Evolutionary conservation across 768 basidiomycete species (phyloP), one percentile per base, ranked within the genome.

Genomic region (Agrocybe pediades): DNA sequence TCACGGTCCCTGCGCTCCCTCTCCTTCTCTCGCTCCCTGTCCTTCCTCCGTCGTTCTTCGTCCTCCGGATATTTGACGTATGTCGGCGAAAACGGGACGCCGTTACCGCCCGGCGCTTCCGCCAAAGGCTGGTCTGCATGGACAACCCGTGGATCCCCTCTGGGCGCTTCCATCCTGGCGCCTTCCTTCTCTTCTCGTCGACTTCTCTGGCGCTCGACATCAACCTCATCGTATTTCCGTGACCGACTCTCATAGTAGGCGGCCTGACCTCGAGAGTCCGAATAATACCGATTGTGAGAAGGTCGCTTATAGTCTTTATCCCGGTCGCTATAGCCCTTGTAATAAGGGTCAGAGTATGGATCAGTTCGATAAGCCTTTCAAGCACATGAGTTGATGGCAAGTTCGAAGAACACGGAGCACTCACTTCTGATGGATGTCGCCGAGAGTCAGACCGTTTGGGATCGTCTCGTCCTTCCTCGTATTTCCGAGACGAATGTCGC

Each of bases 51-150:
- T 63, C 56, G 9, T 42, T 46, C 11, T 58, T 58, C 55, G 2
- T 56, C 48, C 5, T 57, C 51, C 6, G 57, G 57, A 36, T 60
- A 64, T 17, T 54, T 33, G 7, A 64, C 46, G 39, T 57, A 60
- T 3, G 63, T 64, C 5, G 63, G 63, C 2, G 54, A 23, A 24
- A 62, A 60, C 6, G 63, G 57, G 7, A 64, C 60, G n/a, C 56
- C 62, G n/a, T 50, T 48, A 11, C 58, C 56, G 36, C 58, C 58
- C 9, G 55, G 58, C 36, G 42, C 49, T 16, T 59, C 41, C 15
- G 61, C 61, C 7, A 65, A 56, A n/a, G 63, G 63, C 8, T 53
- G 46, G 46, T 65, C 63, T 41, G 62, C 61, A 30, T 61, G 61
- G 2, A 65, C 63, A 9, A 65, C 63, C 49, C 61, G 63, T 2